Evolutionary conservation across 345 rosid genomes (phyloP).

Genomic region (Durio zibethinus): DNA sequence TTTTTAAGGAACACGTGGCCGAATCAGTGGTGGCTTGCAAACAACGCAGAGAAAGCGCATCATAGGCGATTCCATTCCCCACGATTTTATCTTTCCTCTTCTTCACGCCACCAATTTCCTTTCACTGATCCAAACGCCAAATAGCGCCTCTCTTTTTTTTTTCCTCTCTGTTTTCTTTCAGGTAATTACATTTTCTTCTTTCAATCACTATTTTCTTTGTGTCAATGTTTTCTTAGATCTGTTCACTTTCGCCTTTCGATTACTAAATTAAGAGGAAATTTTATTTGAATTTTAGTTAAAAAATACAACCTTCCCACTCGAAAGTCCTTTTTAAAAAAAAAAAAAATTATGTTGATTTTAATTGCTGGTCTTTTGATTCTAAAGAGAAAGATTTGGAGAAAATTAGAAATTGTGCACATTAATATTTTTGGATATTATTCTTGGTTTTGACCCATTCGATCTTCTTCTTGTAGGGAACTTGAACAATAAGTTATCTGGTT

Average conservation of each 20-base stretch:
- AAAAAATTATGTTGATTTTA: too few relatives aligned
- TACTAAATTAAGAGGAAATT: neutral
- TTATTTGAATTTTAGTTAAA: neutral
- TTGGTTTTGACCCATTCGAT: neutral
- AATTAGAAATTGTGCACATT: neutral
- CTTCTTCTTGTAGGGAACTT: slow-evolving; percentile 23
- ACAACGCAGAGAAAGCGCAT: slow-evolving; percentile 1
- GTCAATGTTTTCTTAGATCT: neutral
- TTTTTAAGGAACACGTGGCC: neutral
- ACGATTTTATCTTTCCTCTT: neutral
- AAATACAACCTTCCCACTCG: too few relatives aligned
- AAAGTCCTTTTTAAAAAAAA: too few relatives aligned
- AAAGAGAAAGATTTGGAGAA: neutral
- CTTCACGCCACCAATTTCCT: neutral
- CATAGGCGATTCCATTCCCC: slow-evolving; percentile 3
- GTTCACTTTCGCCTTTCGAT: neutral
- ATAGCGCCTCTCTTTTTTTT: neutral
- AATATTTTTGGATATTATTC: neutral
- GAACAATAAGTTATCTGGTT: slow-evolving; percentile 16
- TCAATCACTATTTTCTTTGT: neutral
- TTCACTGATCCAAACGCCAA: neutral
- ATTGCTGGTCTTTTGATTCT: neutral
- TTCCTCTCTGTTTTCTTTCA: neutral
- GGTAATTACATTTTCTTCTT: neutral
- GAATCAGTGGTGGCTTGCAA: neutral